These are phyloP conservation scores for Pichia sp. DNA, from an alignment of 1,139 yeast species.

Conservation along the genomic window DNA sequence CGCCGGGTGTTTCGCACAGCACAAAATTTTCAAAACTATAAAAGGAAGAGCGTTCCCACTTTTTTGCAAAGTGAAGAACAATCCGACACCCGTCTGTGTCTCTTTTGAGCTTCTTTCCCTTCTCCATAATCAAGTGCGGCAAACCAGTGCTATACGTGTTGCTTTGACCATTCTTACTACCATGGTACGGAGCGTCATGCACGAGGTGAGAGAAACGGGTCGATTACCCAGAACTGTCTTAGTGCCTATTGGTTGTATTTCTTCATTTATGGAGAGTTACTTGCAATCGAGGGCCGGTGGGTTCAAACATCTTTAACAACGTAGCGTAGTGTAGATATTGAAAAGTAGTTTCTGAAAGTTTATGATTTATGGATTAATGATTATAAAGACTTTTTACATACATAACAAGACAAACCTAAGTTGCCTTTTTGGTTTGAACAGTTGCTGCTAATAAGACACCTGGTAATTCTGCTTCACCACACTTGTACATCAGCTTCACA, in stretches of 20 bases:
- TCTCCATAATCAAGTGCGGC: slow-evolving; percentile 47
- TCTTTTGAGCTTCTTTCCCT: slow-evolving; percentile 4
- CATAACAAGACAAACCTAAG: slow-evolving; percentile 10
- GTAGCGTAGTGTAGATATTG: background rate
- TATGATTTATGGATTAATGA: too few relatives aligned
- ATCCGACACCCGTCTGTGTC: too few relatives aligned
- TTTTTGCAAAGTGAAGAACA: too few relatives aligned
- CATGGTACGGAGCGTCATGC: slow-evolving; percentile 53
- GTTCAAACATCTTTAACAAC: slow-evolving; percentile 46
- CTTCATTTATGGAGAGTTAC: slow-evolving; percentile 35
- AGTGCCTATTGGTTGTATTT: slow-evolving; percentile 42
- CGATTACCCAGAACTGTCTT: slow-evolving; percentile 50
- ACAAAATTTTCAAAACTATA: too few relatives aligned
- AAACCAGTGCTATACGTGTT: slow-evolving; percentile 69
- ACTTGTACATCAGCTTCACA: slow-evolving; percentile 48
- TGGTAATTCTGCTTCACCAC: slow-evolving; percentile 64
- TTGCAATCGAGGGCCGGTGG: slow-evolving; percentile 54
- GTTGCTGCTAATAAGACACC: slow-evolving; percentile 66
- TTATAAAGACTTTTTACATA: too few relatives aligned
- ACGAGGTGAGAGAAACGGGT: slow-evolving; percentile 55
- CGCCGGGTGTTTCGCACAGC: too few relatives aligned
- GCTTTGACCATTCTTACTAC: slow-evolving; percentile 40
- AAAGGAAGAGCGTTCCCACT: background rate
- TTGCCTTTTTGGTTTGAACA: slow-evolving; percentile 38
- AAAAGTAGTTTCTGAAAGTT: too few relatives aligned